These are phyloP conservation scores for Phycomyces blakesleeanus DNA, from an alignment of 192 early-diverging fungal species.

Conservation along the genomic window DNA sequence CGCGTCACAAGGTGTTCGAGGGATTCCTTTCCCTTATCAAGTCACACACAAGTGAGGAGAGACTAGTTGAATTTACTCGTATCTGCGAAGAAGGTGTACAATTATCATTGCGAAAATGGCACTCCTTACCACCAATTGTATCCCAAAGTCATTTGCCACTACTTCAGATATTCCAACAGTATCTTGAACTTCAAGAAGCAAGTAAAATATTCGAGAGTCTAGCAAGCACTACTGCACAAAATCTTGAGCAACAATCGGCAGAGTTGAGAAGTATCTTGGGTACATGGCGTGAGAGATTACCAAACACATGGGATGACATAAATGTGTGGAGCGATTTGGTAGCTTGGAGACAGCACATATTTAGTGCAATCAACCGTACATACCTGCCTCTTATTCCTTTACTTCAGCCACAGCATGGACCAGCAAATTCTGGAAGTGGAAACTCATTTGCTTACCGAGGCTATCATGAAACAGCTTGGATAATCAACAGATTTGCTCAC, in stretches of 20 bases:
- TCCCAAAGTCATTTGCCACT: slow-evolving; percentile 83
- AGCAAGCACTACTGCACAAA: slow-evolving; percentile 69
- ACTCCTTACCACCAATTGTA: slow-evolving; percentile 80
- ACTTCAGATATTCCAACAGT: slow-evolving; percentile 94
- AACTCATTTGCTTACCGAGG: slow-evolving; percentile 94
- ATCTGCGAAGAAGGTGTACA: slow-evolving; percentile 85
- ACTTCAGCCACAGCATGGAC: slow-evolving; percentile 36
- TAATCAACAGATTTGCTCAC: slow-evolving; percentile 98
- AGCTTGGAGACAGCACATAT: slow-evolving; percentile 97
- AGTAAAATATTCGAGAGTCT: slow-evolving; percentile 84
- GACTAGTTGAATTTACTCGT: slow-evolving; percentile 66
- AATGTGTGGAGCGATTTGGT: slow-evolving; percentile 97
- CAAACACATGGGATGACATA: slow-evolving; percentile 97
- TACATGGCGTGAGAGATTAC: slow-evolving; percentile 96
- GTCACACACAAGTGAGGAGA: slow-evolving; percentile 51
- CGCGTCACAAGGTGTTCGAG: slow-evolving; percentile 84
- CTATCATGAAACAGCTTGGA: slow-evolving; percentile 99
- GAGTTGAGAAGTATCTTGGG: slow-evolving; percentile 87
- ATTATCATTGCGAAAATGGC: slow-evolving; percentile 82
- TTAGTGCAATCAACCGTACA: slow-evolving; percentile 92
- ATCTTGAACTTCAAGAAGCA: slow-evolving; percentile 93
- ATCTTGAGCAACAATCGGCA: slow-evolving; percentile 80
- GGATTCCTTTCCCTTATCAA: slow-evolving; percentile 79
- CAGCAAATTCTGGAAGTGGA: slow-evolving; percentile 49
- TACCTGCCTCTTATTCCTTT: slow-evolving; percentile 81